Base-by-base conservation (phyloP, 257 asterid species). In the Fraxinus pennsylvanica region DNA sequence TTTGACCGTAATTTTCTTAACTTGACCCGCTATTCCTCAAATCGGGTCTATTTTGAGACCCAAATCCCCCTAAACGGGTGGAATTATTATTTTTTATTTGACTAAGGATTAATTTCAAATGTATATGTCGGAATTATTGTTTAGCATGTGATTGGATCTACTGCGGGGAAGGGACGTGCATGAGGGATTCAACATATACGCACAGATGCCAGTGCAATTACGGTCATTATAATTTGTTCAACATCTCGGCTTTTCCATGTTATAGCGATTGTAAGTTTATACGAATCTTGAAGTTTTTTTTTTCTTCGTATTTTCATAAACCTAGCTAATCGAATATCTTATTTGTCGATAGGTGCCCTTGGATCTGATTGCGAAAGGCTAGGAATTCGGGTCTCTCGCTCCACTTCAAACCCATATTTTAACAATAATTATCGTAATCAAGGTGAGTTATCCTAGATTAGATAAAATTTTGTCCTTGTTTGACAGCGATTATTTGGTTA, bases 91-190 rank as follows among this genome's bases (percentile, higher is more conserved):
- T 41, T 9, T 9, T 9, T 2, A 9, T 41, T 41, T 41, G 3
- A 41, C 14, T 39, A 9, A 39, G 45, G 13, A 39, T 39, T 9
- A 41, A 41, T 41, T 41, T 41, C 41, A 9, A 41, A 41, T 45
- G 4, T 45, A 0, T 45, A 13, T 45, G 5, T 45, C 6, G 54
- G 5, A 45, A 45, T 13, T 45, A 41, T 41, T 66, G 38, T 22
- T 43, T 50, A 91, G 97, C 95, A 22, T 92, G 97, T 88, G 67
- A 83, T 63, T 91, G 95, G 95, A 82, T 82, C 66, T 89, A 89
- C 68, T 92, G 97, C 77, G 96, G 97, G 47, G 90, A 91, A 78
- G 97, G 97, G 25, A 87, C 81, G 5, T 92, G 97, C 84, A 9
- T 14, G 0, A 83, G 79, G 63, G 88, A 88, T 54, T 14, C 41